Conservation (phyloP, 106 monocot genomes). For the Alisma plantagoaquatica region DNA sequence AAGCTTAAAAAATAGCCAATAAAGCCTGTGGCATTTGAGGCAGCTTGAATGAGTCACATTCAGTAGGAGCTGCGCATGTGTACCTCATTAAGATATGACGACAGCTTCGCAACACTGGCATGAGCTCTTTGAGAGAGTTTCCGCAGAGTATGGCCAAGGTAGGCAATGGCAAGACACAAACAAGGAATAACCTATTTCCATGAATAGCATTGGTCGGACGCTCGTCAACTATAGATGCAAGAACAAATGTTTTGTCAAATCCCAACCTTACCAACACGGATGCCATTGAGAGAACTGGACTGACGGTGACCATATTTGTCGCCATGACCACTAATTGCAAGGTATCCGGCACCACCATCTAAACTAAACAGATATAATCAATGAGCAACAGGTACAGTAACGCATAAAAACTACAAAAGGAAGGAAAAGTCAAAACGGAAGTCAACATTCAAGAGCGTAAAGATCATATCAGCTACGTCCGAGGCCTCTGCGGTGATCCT, state of each 20-base stretch:
- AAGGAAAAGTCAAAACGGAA: constrained; percentile 1
- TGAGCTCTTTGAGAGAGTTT: constrained; percentile 52
- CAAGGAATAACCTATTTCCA: constrained; percentile 46
- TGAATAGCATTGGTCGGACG: too few species aligned
- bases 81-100: constrained; percentile 77
- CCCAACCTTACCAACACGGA: constrained; percentile 32
- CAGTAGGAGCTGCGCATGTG: constrained; percentile 7
- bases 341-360: constrained; percentile 51
- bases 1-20: too few species aligned
- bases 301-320: constrained; percentile 54
- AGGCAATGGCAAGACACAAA: constrained; percentile 36
- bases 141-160: constrained; percentile 50
- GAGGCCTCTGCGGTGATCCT: constrained; percentile 58
- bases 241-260: too few species aligned
- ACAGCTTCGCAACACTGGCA: constrained; percentile 43
- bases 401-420: too few species aligned
- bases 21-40: too few species aligned
- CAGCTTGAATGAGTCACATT: too few species aligned
- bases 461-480: constrained; percentile 58
- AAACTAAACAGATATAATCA: too few species aligned
- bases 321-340: constrained; percentile 68
- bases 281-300: constrained; percentile 47
- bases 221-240: too few species aligned
- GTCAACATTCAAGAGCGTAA: constrained; percentile 58
- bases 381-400: too few species aligned